phyloP scores from a whole-genome alignment of 768 basidiomycete genomes.

The Russula sp. region DNA sequence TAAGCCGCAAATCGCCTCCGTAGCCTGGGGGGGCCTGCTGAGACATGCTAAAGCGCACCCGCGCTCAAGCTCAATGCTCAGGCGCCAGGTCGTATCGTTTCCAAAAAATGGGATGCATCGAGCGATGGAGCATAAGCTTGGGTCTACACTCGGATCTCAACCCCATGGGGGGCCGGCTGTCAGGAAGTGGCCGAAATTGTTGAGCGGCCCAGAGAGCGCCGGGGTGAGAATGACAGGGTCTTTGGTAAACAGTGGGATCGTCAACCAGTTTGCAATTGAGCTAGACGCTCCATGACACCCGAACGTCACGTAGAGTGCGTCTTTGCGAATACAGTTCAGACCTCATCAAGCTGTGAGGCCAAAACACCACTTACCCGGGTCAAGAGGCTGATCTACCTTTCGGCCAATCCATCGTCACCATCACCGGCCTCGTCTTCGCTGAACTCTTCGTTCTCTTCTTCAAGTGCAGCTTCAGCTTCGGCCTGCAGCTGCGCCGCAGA shows the following conservation, averaged over 20 bases:
- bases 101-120: neutral
- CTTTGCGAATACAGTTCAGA: neutral
- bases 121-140: neutral
- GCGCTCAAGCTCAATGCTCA: too few species aligned
- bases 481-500: slow-evolving; percentile 72
- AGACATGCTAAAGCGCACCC: too few species aligned
- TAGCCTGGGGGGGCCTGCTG: too few species aligned
- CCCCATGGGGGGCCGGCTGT: neutral
- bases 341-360: neutral
- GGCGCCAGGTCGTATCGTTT: neutral
- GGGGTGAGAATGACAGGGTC: neutral
- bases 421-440: slow-evolving; percentile 35
- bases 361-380: neutral
- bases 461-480: slow-evolving; percentile 69
- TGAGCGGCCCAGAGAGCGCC: neutral
- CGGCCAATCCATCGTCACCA: neutral
- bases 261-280: too few species aligned
- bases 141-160: too few species aligned
- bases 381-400: neutral
- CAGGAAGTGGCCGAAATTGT: neutral
- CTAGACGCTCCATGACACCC: too few species aligned
- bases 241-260: neutral
- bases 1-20: too few species aligned
- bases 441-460: slow-evolving; percentile 54
- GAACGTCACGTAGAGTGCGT: too few species aligned